A percentile compares a stretch with the other conserved stretches of the same genome.
These are phyloP conservation scores for Chaetomium sp. DNA, from an alignment of 2,329 filamentous ascomycete species.

Conservation along the genomic window DNA sequence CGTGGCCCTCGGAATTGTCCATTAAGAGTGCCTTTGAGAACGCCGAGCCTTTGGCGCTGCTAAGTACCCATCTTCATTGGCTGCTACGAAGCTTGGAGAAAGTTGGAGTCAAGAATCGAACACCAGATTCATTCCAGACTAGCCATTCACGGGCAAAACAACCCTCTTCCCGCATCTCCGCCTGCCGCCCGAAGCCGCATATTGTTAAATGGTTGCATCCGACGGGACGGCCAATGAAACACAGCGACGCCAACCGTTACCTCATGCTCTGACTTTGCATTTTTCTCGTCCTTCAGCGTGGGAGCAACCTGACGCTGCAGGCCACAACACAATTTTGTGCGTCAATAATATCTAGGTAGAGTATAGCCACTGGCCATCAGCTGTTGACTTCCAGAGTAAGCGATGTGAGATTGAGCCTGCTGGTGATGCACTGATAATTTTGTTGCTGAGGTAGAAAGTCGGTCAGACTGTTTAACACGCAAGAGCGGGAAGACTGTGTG, in stretches of 20 bases:
- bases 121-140: neutral
- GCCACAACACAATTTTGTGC: neutral
- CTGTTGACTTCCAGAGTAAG: neutral
- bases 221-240: neutral
- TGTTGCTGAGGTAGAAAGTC: neutral
- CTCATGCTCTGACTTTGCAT: neutral
- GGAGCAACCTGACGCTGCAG: neutral
- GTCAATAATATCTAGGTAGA: neutral
- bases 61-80: too few species aligned
- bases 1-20: too few species aligned
- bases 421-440: neutral
- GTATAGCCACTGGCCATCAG: neutral
- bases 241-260: neutral
- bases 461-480: neutral
- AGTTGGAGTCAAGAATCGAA: neutral
- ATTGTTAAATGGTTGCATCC: neutral
- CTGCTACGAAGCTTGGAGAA: neutral
- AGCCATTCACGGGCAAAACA: too few species aligned
- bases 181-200: neutral
- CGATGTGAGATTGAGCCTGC: neutral
- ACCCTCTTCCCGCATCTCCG: neutral
- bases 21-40: too few species aligned
- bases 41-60: too few species aligned
- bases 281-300: neutral
- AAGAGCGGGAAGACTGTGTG: neutral